Evolutionary conservation across 2,329 filamentous ascomycete species (phyloP), one percentile per base, ranked within the genome.

Genomic region (Penicillium janthinellum): DNA sequence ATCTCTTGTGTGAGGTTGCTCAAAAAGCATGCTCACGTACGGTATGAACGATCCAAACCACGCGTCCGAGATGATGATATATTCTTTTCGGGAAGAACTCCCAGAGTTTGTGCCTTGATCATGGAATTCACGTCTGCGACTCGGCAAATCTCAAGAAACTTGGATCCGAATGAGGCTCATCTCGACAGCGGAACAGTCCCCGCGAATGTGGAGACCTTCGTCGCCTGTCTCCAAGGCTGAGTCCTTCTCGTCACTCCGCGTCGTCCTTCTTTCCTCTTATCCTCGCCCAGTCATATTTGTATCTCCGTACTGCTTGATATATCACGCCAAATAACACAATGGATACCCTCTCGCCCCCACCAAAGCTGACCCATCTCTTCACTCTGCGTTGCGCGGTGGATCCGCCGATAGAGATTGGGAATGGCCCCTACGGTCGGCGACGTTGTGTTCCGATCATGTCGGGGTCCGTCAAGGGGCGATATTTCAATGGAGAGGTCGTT

Each of bases 381-480:
- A 68, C 65, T 12, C 61, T 71, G 3, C 64, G 60, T 8, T 71
- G 70, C 48, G 59, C 59, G 14, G 68, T 71, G 22, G 63, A 66
- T 17, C 56, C 67, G 25, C 70, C 68, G 1, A 56, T 71, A 41
- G 70, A 71, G 42, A 69, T 70, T 41, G 67, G 66, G 1, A 60
- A 64, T 50, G 68, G 67, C 1, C 66, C 66, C 1, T 70, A 69
- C 59, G 68, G 70, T 25, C 61, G 67, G 34, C 63, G 69, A 4
- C 65, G 69, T 38, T 69, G 69, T 25, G 63, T 71, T 12, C 65
- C 65, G 6, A 70, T 71, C 20, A 60, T 61, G 20, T 63, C 64
- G 1, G 67, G 65, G 0, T 63, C 63, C 1, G 67, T 69, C n/a
- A 6, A 47, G 7, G 67, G 67, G 11, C 66, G 67, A 2, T 64